Evolutionary conservation across 2,329 filamentous ascomycete genomes (phyloP), one percentile per base, ranked within the genome.

Genomic region (Pseudopithomyces maydicus): DNA sequence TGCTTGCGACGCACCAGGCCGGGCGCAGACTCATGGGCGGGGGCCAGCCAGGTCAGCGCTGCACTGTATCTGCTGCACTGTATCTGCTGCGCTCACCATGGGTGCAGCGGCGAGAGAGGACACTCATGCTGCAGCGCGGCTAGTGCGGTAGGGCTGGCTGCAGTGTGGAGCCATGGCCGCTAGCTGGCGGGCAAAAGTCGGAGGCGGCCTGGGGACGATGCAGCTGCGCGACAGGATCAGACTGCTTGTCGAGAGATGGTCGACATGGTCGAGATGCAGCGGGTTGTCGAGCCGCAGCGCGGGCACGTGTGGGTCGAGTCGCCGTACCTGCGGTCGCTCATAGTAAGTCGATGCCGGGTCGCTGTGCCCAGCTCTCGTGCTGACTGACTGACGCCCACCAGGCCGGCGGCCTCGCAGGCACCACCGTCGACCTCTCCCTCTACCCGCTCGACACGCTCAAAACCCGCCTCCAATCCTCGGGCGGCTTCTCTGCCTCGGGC

Each of bases 371-470:
- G 36, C 43, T 32, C 32, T 43, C 26, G 26, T 47, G 19, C 32
- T 43, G 36, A 42, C 35, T 15, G 12, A 36, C 55, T 51, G 38
- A 49, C 54, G 46, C 50, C 56, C 51, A 59, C 38, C 69, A 89
- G 82, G 92, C 95, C 66, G 95, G 95, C 76, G 95, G 88, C 72
- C 81, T 97, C 65, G 95, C 95, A 65, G 95, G 95, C 73, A 95
- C 95, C 46, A 96, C 93, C 14, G 95, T 98, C 77, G 95, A 99
- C 85, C 88, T 97, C 71, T 92, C 92, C 54, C 91, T 99, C 73
- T 99, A 91, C 82, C 95, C 95, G 0, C 92, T 99, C 82, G 96
- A 99, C 84, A 99, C 95, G 0, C 88, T 99, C 74, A 99, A 99
- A 81, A 99, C 96, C 42, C 92, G 95, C 15, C 91, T 99, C 6